phyloP scores from a whole-genome alignment of 2,329 filamentous ascomycete genomes.

The Fusarium tricinctum region DNA sequence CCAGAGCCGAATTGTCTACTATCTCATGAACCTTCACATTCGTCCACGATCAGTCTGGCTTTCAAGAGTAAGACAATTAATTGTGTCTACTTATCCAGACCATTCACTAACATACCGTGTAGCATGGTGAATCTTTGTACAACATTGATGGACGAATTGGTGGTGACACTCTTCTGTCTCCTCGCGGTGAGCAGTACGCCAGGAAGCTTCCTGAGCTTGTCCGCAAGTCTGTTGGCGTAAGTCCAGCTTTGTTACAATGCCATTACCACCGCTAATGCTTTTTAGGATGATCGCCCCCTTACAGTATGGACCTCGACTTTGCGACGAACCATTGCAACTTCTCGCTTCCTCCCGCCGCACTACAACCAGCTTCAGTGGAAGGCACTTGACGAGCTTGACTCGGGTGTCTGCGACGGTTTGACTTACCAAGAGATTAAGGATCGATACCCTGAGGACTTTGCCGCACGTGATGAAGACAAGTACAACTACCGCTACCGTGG shows the following conservation, averaged over 20 bases:
- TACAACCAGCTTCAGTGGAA: constrained; percentile 99
- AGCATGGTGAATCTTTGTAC: constrained; percentile 96
- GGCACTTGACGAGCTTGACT: constrained; percentile 95
- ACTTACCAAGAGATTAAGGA: constrained; percentile 97
- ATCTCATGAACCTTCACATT: constrained; percentile 98
- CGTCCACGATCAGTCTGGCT: constrained; percentile 97
- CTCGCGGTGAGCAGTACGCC: constrained; percentile 89
- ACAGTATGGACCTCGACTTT: constrained; percentile 75
- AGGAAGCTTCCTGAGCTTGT: constrained; percentile 87
- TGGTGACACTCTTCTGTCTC: constrained; percentile 88
- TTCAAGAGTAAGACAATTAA: constrained; percentile 76
- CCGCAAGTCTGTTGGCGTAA: constrained; percentile 85
- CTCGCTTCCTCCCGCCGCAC: constrained; percentile 81
- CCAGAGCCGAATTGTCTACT: constrained; percentile 96
- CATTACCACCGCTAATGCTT: constrained; percentile 28
- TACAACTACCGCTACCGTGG: constrained; percentile 99
- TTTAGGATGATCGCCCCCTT: constrained; percentile 70
- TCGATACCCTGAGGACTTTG: constrained; percentile 92
- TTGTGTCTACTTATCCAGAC: neutral
- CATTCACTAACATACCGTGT: constrained; percentile 25
- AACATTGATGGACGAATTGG: constrained; percentile 94
- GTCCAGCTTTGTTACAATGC: constrained; percentile 48
- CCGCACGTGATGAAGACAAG: constrained; percentile 96
- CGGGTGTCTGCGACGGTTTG: constrained; percentile 94
- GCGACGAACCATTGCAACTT: constrained; percentile 90